Evolutionary conservation across 2,329 filamentous ascomycete species (phyloP).

Genomic region (Ophiostoma piceae): DNA sequence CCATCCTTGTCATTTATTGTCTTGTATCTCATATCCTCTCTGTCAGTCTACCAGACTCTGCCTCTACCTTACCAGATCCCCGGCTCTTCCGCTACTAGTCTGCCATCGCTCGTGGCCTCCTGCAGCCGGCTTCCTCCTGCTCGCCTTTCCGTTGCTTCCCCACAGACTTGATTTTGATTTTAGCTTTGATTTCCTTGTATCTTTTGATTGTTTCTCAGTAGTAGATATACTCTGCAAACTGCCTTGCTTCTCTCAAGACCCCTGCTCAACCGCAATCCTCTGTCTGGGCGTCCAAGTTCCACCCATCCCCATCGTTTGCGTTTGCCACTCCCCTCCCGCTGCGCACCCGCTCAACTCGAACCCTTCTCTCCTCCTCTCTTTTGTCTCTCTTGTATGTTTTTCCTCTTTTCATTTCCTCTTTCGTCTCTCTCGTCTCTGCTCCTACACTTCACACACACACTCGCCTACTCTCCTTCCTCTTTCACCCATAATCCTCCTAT

Average conservation of each 20-base stretch:
- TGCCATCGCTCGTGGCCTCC: background rate
- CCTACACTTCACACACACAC: background rate
- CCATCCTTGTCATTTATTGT: too few relatives aligned
- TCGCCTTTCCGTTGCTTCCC: background rate
- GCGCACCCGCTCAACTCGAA: background rate
- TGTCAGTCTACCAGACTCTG: background rate
- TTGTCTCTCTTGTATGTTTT: background rate
- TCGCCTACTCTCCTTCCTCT: background rate
- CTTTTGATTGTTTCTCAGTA: background rate
- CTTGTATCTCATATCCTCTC: too few relatives aligned
- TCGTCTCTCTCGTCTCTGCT: background rate
- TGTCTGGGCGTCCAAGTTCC: conserved; percentile 1
- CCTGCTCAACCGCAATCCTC: background rate
- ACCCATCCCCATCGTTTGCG: background rate
- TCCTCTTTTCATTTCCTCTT: background rate
- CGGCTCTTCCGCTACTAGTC: conserved; percentile 1
- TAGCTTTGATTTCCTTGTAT: background rate
- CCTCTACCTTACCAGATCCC: background rate
- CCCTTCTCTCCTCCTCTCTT: background rate
- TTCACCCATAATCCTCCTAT: conserved; percentile 6
- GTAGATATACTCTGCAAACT: background rate
- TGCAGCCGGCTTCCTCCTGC: conserved; percentile 1
- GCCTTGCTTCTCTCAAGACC: background rate
- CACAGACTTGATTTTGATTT: background rate
- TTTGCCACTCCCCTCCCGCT: background rate